Percentiles rank a stretch among this genome's conserved stretches.
phyloP scores from a whole-genome alignment of 306 rosid species.

The Luffa acutangula region DNA sequence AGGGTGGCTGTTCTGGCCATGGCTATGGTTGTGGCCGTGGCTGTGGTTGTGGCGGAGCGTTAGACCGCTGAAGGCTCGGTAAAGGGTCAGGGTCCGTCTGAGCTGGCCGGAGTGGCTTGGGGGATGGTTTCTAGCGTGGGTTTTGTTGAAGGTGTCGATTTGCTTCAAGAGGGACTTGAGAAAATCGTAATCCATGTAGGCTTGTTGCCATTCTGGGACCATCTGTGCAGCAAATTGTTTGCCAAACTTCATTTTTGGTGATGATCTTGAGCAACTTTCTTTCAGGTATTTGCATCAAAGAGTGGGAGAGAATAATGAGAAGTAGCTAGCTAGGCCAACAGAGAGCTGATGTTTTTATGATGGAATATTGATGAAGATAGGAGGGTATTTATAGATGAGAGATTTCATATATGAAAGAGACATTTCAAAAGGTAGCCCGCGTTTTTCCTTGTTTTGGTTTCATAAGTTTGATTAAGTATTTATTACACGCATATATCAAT shows the following conservation, averaged over 20 bases:
- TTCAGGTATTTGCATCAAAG: background rate
- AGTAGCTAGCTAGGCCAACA: background rate
- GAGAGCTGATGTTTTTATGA: background rate
- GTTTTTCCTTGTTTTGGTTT: background rate
- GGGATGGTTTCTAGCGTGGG: background rate
- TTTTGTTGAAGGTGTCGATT: background rate
- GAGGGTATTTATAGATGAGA: background rate
- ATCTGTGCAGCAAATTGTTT: background rate
- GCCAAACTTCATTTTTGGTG: background rate
- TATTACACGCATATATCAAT: background rate
- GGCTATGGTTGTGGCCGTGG: background rate
- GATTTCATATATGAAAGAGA: background rate
- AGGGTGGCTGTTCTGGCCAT: background rate
- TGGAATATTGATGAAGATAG: background rate
- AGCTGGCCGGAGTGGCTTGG: background rate
- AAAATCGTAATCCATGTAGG: background rate
- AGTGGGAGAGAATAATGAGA: too few species aligned
- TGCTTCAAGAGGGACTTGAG: conserved; percentile 7
- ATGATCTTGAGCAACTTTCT: background rate
- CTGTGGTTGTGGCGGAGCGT: background rate
- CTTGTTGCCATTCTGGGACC: conserved; percentile 1
- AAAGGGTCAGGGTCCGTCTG: background rate
- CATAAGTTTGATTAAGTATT: background rate
- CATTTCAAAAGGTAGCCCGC: background rate
- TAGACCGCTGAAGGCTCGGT: background rate